A percentile compares a stretch with the other conserved stretches of the same genome.
phyloP scores from a whole-genome alignment of 768 basidiomycete species.

The Coprinellus micaceus region DNA sequence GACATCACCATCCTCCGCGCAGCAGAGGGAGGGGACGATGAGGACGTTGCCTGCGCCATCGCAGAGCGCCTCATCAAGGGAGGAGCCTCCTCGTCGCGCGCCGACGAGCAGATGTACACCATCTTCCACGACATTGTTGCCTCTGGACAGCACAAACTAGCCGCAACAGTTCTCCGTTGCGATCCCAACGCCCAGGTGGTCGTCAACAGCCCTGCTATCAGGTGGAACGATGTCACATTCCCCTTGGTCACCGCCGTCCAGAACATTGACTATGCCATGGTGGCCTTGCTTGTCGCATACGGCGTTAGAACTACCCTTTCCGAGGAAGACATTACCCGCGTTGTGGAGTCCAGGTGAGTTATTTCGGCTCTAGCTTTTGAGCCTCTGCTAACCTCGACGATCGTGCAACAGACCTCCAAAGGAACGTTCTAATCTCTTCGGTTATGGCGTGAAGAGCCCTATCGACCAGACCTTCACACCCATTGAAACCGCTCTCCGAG shows the following conservation, averaged over 20 bases:
- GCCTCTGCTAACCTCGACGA: neutral
- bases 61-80: conserved; percentile 38
- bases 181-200: conserved; percentile 39
- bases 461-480: conserved; percentile 29
- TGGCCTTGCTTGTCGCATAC: conserved; percentile 38
- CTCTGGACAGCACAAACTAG: conserved; percentile 34
- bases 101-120: conserved; percentile 33
- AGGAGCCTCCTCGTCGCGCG: conserved; percentile 40
- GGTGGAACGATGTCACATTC: conserved; percentile 25
- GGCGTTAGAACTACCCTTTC: conserved; percentile 34
- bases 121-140: conserved; percentile 39
- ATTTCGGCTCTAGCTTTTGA: neutral
- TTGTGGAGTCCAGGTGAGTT: conserved; percentile 31
- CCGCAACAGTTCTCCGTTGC: conserved; percentile 36
- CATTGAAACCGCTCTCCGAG: conserved; percentile 33
- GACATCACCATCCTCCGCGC: conserved; percentile 34
- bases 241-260: conserved; percentile 38
- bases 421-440: conserved; percentile 15
- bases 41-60: conserved; percentile 36
- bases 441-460: conserved; percentile 23
- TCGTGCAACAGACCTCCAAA: conserved; percentile 10
- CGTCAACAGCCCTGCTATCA: conserved; percentile 35
- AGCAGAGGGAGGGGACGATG: conserved; percentile 23
- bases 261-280: conserved; percentile 29
- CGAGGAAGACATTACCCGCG: conserved; percentile 34